A percentile compares a stretch with the other conserved stretches of the same genome.
phyloP scores from a whole-genome alignment of 768 basidiomycete species.

The Amanita molliuscula region DNA sequence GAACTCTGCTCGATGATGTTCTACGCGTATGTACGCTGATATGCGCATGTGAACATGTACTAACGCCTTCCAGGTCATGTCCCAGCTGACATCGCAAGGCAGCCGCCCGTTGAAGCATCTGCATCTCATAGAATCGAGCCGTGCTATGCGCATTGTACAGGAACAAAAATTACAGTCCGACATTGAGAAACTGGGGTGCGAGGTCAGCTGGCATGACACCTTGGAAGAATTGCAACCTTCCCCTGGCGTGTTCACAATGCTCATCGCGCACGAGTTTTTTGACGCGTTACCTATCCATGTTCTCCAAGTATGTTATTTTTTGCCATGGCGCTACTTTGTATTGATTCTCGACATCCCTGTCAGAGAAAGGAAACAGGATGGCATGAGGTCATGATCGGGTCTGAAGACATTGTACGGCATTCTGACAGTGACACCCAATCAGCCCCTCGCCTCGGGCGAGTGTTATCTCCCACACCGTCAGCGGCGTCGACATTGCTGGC shows the following conservation, averaged over 20 bases:
- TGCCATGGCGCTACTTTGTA: neutral
- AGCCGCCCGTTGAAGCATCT: constrained; percentile 34
- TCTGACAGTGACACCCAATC: neutral
- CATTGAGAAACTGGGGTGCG: constrained; percentile 20
- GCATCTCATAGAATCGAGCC: constrained; percentile 77
- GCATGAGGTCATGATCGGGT: constrained; percentile 76
- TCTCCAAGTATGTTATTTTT: constrained; percentile 58
- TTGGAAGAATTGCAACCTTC: constrained; percentile 54
- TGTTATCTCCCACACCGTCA: constrained; percentile 51
- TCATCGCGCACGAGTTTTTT: constrained; percentile 96
- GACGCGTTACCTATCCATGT: constrained; percentile 92
- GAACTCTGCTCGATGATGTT: constrained; percentile 86
- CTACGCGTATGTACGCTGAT: constrained; percentile 49
- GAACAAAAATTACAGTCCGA: constrained; percentile 31
- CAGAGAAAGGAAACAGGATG: constrained; percentile 76
- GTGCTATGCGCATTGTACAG: constrained; percentile 56
- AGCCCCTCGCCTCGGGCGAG: constrained; percentile 40
- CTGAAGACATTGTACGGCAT: constrained; percentile 11
- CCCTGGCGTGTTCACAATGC: constrained; percentile 57
- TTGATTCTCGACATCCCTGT: neutral
- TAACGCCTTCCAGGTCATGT: constrained; percentile 33
- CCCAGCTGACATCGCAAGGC: constrained; percentile 30
- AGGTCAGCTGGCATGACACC: constrained; percentile 62
- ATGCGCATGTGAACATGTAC: neutral
- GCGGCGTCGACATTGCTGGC: constrained; percentile 45